Base-by-base conservation (phyloP, 208 protist species). In the Kentomonas sorsogonicus region DNA sequence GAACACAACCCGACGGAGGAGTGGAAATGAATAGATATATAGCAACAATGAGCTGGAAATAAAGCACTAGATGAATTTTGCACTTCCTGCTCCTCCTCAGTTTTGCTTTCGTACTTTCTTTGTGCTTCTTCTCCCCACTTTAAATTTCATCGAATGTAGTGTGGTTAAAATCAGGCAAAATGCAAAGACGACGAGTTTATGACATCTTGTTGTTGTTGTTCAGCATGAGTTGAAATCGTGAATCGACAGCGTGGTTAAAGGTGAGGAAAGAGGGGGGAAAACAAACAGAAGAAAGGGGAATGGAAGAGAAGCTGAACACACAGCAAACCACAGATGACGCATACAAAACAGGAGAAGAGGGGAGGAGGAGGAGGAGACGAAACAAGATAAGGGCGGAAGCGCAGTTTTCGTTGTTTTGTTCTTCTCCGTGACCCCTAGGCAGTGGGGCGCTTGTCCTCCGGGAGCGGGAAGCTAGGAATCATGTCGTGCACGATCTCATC, bases 401-500 rank as follows among this genome's bases (percentile, higher is more conserved):
- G 20, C 0, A 4, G 51, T 22, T 58, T 30, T 11, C 16, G 5
- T 47, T 47, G 9, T 16, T 47, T 22, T 47, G 18, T 47, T 47
- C 43, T 47, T 27, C 43, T 1, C 38, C 31, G 46, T 69, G 77
- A 1, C 57, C 53, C 4, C 10, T 39, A 18, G 58, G 50, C 45
- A 65, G n/a, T n/a, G 10, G 88, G 88, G 26, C 88, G 72, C 60
- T 94, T 94, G 60, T 94, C 84, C 61, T 94, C 83, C 15, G 88
- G 79, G n/a, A 91, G 74, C 29, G 88, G 88, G 53, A 94, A 94
- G 33, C 82, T 75, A n/a, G 88, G 88, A 39, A 91, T 67, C 83
- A 86, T 87, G 44, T 90, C 81, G 61, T 88, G 75, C 59, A 91
- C 88, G 63, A 91, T 69, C 53, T 89, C 76, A 53, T 94, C 88